These are phyloP conservation scores for Panus rudis DNA, from an alignment of 768 basidiomycete genomes.

Conservation along the genomic window DNA sequence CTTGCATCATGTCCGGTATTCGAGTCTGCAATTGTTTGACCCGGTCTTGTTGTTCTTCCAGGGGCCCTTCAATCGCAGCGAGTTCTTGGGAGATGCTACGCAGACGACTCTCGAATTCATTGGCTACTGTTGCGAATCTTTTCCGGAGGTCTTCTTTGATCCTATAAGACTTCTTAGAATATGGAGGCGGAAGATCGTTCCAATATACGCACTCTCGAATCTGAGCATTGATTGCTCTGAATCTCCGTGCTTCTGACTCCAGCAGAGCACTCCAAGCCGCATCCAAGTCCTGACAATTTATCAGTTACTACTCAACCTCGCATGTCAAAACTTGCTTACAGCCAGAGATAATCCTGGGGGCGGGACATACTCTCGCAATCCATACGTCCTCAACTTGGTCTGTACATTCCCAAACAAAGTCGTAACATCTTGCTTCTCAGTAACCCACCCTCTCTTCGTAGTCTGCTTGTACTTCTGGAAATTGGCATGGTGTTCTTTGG, in stretches of 20 bases:
- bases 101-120: constrained; percentile 65
- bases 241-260: constrained; percentile 66
- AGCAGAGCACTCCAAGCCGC: constrained; percentile 68
- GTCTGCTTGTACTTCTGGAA: constrained; percentile 82
- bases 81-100: constrained; percentile 64
- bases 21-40: constrained; percentile 58
- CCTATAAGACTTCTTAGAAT: constrained; percentile 29
- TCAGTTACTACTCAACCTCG: background rate
- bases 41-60: constrained; percentile 75
- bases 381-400: constrained; percentile 90
- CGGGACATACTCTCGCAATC: constrained; percentile 77
- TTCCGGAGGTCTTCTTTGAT: constrained; percentile 78
- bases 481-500: constrained; percentile 63
- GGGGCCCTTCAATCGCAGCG: constrained; percentile 64
- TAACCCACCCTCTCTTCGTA: constrained; percentile 81
- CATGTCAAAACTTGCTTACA: constrained; percentile 27
- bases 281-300: constrained; percentile 54
- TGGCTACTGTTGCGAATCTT: constrained; percentile 70
- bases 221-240: constrained; percentile 79
- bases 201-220: constrained; percentile 66
- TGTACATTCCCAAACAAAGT: constrained; percentile 90
- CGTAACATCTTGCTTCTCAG: constrained; percentile 81
- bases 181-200: background rate
- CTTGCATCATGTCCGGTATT: constrained; percentile 57
- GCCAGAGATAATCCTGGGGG: constrained; percentile 57